Evolutionary conservation across 2,329 filamentous ascomycete species (phyloP), one percentile per base, ranked within the genome.

Genomic region (Escovopsis sp.): DNA sequence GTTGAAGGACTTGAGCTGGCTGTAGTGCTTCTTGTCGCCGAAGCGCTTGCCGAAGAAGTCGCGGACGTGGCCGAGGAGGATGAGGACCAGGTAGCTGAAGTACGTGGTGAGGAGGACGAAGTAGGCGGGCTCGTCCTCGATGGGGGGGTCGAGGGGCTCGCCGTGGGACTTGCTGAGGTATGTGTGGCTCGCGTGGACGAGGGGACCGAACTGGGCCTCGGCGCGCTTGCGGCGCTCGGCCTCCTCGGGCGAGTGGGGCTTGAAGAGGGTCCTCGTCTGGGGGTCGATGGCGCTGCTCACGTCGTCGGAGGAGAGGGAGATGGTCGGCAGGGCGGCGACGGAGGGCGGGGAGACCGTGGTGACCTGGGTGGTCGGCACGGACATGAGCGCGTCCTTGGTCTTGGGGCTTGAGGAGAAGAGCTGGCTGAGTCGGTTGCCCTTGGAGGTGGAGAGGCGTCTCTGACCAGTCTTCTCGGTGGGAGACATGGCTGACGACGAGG

Each of bases 41-140:
- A 98, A 94, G 42, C 83, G 76, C 68, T 96, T 94, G 57, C 90
- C 88, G 54, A 98, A 96, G 62, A 94, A 96, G 57, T 98, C 90
- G 54, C 88, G 78, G 41, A 94, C 76, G 54, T 98, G 90, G 38
- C 90, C 90, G 44, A 94, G 87, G 45, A 90, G 76, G 54, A 98
- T 96, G 49, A 98, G 72, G 46, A 96, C 78, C 44, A 98, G 71
- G 59, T 98, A 98, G 62, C 86, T 94, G 60, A 98, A 84, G 66
- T 98, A 98, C 50, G 90, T 98, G 26, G 90, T 96, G 47, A 98
- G 72, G 50, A 98, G 75, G 62, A 83, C 94, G 67, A 87, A 96
- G 63, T 94, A 96, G 14, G 88, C 85, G 29, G 90, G 88, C 57
- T 94, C 88, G 52, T 98, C 90, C 54, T 94, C 84, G 40, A 96